phyloP scores from a whole-genome alignment of 768 basidiomycete genomes.

The Clathrus columnatus region DNA sequence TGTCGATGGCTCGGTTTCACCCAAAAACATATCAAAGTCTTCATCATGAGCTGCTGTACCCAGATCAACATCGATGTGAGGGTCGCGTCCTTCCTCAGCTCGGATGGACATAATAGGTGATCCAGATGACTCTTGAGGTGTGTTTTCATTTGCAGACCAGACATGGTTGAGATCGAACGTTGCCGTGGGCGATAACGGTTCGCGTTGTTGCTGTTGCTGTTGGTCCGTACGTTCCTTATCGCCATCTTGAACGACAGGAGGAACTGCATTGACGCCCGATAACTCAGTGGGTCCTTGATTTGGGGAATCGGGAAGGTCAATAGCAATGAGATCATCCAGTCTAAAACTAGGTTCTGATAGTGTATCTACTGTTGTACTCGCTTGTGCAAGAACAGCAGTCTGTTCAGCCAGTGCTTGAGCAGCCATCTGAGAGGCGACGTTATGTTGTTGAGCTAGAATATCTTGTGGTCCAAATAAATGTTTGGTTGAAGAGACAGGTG shows the following conservation, averaged over 20 bases:
- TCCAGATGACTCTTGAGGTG: conserved; percentile 3
- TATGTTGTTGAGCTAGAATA: conserved; percentile 10
- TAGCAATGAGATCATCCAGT: conserved; percentile 10
- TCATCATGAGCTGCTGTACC: conserved; percentile 52
- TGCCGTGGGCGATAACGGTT: conserved; percentile 29
- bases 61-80: conserved; percentile 8
- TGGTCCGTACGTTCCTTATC: not conserved
- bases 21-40: conserved; percentile 82
- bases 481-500: conserved; percentile 10
- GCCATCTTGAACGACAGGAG: not conserved
- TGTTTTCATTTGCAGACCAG: conserved; percentile 46
- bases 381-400: not conserved
- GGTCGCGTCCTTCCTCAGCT: conserved; percentile 1
- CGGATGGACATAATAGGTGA: conserved; percentile 4
- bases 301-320: conserved; percentile 8
- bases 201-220: conserved; percentile 11
- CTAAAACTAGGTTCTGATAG: conserved; percentile 9
- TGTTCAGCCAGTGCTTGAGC: conserved; percentile 1
- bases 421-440: conserved; percentile 6
- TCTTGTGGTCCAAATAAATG: conserved; percentile 4
- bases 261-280: not conserved
- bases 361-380: conserved; percentile 20
- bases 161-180: conserved; percentile 69
- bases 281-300: not conserved
- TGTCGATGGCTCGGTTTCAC: conserved; percentile 39